Conservation (phyloP, 129 eudicot genomes). For the Chrysanthemum makinoi region DNA sequence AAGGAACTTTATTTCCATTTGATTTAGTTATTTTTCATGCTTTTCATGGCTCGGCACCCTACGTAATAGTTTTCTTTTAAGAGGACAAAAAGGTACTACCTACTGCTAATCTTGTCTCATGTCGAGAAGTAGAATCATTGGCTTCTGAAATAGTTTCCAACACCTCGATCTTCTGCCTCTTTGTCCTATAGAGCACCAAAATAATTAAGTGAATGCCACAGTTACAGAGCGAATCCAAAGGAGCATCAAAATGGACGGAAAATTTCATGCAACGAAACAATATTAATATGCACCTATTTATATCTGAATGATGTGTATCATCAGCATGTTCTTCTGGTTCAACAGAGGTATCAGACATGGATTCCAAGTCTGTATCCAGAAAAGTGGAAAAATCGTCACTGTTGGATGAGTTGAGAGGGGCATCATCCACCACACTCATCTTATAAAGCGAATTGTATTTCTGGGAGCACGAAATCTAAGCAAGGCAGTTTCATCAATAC, state of each 20-base stretch:
- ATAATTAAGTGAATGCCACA: not conserved
- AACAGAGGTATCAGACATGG: slow-evolving; percentile 39
- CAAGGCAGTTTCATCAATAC: not conserved
- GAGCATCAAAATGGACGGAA: slow-evolving; percentile 6
- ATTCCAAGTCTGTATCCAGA: slow-evolving; percentile 48
- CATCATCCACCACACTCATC: slow-evolving; percentile 47
- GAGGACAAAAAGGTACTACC: slow-evolving; percentile 26
- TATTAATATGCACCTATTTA: slow-evolving; percentile 20
- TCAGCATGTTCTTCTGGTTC: slow-evolving; percentile 31
- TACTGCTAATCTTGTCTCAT: slow-evolving; percentile 17
- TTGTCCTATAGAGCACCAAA: slow-evolving; percentile 34
- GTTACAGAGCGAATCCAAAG: not conserved
- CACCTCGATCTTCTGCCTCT: slow-evolving; percentile 57
- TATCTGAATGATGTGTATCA: slow-evolving; percentile 22
- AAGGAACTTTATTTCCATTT: too few relatives aligned
- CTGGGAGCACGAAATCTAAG: slow-evolving; percentile 6
- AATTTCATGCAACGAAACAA: not conserved
- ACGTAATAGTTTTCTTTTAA: not conserved
- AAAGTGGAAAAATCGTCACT: slow-evolving; percentile 52
- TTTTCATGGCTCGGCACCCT: too few relatives aligned
- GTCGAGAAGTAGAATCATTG: slow-evolving; percentile 32
- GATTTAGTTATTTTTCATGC: not conserved
- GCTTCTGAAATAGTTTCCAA: slow-evolving; percentile 25
- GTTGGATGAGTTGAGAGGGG: slow-evolving; percentile 45
- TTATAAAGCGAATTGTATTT: slow-evolving; percentile 25